Conservation (phyloP, 129 eudicot genomes). For the Flaveria trinervia region DNA sequence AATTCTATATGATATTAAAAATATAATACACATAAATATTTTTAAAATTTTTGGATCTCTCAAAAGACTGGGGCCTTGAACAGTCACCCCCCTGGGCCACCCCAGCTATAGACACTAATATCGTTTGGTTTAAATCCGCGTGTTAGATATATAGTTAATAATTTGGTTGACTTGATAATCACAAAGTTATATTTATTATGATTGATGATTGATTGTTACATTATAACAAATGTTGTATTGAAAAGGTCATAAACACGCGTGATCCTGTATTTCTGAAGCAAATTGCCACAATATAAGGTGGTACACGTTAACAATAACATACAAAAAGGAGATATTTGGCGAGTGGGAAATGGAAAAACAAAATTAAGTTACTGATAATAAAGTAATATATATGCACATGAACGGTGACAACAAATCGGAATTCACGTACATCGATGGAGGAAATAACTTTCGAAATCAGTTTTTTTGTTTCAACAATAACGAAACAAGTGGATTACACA, state of each 20-base stretch:
- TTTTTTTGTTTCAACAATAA: neutral
- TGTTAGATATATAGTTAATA: neutral
- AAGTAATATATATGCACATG: conserved; percentile 3
- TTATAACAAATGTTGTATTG: conserved; percentile 9
- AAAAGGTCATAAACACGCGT: neutral
- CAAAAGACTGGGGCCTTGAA: no score
- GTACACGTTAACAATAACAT: neutral
- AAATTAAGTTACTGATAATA: neutral
- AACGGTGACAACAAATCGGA: conserved; percentile 2
- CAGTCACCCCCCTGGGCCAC: no score
- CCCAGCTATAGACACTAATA: neutral
- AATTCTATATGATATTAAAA: no score
- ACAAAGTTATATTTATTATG: neutral
- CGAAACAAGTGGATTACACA: neutral
- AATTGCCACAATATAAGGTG: conserved; percentile 16
- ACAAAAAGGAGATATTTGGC: neutral
- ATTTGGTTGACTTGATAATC: neutral
- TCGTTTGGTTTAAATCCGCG: neutral
- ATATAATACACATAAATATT: no score
- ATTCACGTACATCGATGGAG: conserved; percentile 3
- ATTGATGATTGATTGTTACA: conserved; percentile 1
- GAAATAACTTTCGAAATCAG: neutral
- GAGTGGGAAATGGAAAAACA: neutral
- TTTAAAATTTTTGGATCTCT: no score
- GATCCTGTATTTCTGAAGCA: conserved; percentile 12